phyloP scores from a whole-genome alignment of 2,329 filamentous ascomycete genomes.

The Trichophyton verrucosum region DNA sequence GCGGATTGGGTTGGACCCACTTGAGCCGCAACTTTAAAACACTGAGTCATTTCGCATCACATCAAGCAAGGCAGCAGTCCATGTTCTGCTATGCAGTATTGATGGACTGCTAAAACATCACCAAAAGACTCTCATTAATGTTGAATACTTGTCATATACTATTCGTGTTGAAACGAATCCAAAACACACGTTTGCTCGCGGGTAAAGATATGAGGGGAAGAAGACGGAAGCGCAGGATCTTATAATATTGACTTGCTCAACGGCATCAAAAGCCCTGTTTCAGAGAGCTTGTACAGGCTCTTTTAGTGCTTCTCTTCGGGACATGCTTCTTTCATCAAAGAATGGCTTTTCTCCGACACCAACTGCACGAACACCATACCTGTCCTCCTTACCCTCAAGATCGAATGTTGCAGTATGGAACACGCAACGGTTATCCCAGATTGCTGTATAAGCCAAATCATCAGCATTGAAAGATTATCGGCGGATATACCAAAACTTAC shows the following conservation, averaged over 20 bases:
- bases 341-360: constrained; percentile 45
- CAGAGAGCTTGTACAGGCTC: neutral
- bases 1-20: neutral
- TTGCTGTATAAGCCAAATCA: constrained; percentile 26
- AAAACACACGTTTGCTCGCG: too few species aligned
- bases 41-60: neutral
- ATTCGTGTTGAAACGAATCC: too few species aligned
- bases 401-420: constrained; percentile 46
- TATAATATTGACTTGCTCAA: neutral
- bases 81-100: neutral
- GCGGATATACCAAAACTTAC: constrained; percentile 13
- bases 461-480: neutral
- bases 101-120: neutral
- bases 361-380: constrained; percentile 40
- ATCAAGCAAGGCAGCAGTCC: neutral
- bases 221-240: neutral
- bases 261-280: neutral
- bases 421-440: constrained; percentile 48
- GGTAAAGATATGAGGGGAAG: neutral
- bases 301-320: constrained; percentile 19
- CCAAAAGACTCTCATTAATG: too few species aligned
- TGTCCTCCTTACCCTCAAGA: constrained; percentile 37
- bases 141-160: too few species aligned
- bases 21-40: neutral
- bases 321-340: constrained; percentile 34